Evolutionary conservation across 257 asterid species (phyloP).

Genomic region (Nicotiana sylvestris): DNA sequence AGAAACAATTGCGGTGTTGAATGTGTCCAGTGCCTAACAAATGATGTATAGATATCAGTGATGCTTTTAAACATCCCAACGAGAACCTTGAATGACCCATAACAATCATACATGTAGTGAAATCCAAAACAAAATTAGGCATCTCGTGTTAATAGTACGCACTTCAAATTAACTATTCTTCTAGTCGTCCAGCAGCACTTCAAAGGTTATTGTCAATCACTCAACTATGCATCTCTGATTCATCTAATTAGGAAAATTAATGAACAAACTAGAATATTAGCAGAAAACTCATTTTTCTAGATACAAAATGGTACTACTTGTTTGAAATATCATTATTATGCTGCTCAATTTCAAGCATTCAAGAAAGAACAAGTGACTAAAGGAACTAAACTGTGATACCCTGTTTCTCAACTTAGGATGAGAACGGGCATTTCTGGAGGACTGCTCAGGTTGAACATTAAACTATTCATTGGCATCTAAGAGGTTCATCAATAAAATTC

Average conservation of each 20-base stretch:
- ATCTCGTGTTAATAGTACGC: background rate
- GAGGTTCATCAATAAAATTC: background rate
- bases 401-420: background rate
- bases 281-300: background rate
- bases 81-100: background rate
- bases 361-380: background rate
- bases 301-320: background rate
- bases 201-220: background rate
- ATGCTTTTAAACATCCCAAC: background rate
- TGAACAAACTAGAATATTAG: background rate
- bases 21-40: conserved; percentile 11
- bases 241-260: background rate
- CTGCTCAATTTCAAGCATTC: background rate
- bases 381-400: background rate
- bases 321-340: background rate
- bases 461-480: background rate
- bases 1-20: conserved; percentile 4
- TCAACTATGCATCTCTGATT: background rate
- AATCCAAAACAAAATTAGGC: background rate
- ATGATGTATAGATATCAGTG: background rate
- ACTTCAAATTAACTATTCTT: background rate
- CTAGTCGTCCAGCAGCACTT: background rate
- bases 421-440: background rate
- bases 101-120: background rate
- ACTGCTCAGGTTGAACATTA: background rate